These are phyloP conservation scores for Kalaharituber pfeilii DNA, from an alignment of 2,329 filamentous ascomycete species.

Conservation along the genomic window DNA sequence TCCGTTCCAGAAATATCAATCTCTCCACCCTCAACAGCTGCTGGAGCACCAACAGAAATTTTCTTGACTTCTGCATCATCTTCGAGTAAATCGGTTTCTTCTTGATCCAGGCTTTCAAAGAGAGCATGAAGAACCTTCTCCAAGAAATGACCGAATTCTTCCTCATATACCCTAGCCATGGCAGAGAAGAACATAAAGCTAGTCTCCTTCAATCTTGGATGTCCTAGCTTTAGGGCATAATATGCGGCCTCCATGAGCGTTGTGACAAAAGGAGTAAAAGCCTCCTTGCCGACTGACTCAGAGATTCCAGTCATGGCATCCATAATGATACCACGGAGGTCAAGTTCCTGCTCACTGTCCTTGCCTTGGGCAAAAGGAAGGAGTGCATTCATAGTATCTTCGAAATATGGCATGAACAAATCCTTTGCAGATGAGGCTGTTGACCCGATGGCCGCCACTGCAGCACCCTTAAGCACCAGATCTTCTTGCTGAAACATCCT, in stretches of 20 bases:
- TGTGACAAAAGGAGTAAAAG: slow-evolving; percentile 80
- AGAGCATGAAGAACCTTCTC: slow-evolving; percentile 62
- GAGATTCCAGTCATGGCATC: slow-evolving; percentile 92
- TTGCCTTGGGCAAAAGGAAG: slow-evolving; percentile 71
- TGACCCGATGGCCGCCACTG: slow-evolving; percentile 75
- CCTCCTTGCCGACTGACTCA: slow-evolving; percentile 62
- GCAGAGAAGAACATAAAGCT: slow-evolving; percentile 96
- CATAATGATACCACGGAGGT: slow-evolving; percentile 73
- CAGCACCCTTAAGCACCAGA: slow-evolving; percentile 73
- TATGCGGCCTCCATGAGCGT: slow-evolving; percentile 85
- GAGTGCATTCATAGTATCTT: slow-evolving; percentile 75
- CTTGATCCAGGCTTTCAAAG: slow-evolving; percentile 71
- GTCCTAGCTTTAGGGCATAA: slow-evolving; percentile 72
- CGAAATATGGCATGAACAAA: slow-evolving; percentile 79
- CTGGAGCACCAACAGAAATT: slow-evolving; percentile 14
- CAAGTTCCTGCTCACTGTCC: slow-evolving; percentile 73
- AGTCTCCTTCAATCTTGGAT: slow-evolving; percentile 81
- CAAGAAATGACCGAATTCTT: slow-evolving; percentile 63
- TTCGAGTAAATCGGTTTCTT: slow-evolving; percentile 66
- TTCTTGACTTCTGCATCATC: slow-evolving; percentile 53
- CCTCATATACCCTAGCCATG: slow-evolving; percentile 81
- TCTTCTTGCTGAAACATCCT: slow-evolving; percentile 70
- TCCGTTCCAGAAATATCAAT: slow-evolving; percentile 37
- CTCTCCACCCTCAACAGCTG: slow-evolving; percentile 42
- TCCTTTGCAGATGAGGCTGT: slow-evolving; percentile 72